These are phyloP conservation scores for Debaryomyces singareniensis DNA, from an alignment of 1,139 yeast species.

Conservation along the genomic window DNA sequence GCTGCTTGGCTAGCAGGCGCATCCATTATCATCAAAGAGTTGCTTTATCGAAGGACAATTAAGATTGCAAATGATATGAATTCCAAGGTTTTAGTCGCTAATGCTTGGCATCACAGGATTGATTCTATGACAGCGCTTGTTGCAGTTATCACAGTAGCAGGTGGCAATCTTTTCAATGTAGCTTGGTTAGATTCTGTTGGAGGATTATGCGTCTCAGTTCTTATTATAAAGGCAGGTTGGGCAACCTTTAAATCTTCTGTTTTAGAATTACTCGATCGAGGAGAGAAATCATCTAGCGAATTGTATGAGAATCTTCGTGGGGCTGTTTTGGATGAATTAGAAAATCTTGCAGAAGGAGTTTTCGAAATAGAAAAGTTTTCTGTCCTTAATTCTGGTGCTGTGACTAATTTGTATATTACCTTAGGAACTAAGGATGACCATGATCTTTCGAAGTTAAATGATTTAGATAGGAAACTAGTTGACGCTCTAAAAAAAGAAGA, in stretches of 20 bases:
- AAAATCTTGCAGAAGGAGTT: constrained; percentile 9
- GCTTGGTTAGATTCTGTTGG: constrained; percentile 90
- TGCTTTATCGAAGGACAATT: constrained; percentile 78
- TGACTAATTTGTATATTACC: constrained; percentile 33
- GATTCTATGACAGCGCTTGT: constrained; percentile 90
- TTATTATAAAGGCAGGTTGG: constrained; percentile 82
- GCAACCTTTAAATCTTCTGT: constrained; percentile 65
- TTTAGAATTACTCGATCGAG: constrained; percentile 67
- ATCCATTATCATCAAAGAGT: constrained; percentile 78
- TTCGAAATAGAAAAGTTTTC: constrained; percentile 42
- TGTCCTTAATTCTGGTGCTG: constrained; percentile 70
- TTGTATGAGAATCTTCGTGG: constrained; percentile 20
- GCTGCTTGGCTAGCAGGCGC: constrained; percentile 97
- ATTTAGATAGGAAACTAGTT: constrained; percentile 19
- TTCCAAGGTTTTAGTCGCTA: constrained; percentile 87
- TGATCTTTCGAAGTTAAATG: constrained; percentile 20
- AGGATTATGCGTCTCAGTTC: constrained; percentile 74
- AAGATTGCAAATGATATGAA: constrained; percentile 69
- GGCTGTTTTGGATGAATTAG: constrained; percentile 17
- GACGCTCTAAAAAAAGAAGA: constrained; percentile 23
- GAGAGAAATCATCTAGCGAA: constrained; percentile 27
- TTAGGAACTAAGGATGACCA: constrained; percentile 14
- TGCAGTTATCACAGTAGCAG: constrained; percentile 80
- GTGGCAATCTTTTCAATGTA: constrained; percentile 71
- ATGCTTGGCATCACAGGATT: constrained; percentile 99